These are phyloP conservation scores for Fusarium sp. DNA, from an alignment of 2,329 filamentous ascomycete genomes.

Conservation along the genomic window DNA sequence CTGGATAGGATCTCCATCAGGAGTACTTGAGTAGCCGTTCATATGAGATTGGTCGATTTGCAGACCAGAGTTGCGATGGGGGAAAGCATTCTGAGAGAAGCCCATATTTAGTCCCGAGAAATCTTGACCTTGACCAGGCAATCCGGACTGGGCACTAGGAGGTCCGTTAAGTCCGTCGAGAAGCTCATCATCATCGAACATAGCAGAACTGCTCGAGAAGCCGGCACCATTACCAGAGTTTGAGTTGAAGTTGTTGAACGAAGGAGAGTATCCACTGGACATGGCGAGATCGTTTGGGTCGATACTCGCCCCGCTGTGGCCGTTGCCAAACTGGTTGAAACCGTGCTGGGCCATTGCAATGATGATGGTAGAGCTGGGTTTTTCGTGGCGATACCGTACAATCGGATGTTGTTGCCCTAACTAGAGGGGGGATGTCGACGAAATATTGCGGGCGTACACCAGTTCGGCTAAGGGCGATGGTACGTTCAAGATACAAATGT, in stretches of 20 bases:
- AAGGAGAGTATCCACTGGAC: slow-evolving; percentile 66
- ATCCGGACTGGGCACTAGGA: slow-evolving; percentile 59
- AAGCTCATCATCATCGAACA: slow-evolving; percentile 89
- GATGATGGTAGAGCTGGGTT: slow-evolving; percentile 22
- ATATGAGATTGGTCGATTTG: slow-evolving; percentile 69
- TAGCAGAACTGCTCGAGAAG: slow-evolving; percentile 80
- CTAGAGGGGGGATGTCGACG: slow-evolving; percentile 33
- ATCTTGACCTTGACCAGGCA: slow-evolving; percentile 64
- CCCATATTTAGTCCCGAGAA: slow-evolving; percentile 67
- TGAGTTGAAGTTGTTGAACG: slow-evolving; percentile 68
- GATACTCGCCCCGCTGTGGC: slow-evolving; percentile 68
- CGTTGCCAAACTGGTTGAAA: slow-evolving; percentile 65
- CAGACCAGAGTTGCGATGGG: slow-evolving; percentile 61
- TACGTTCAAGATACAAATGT: slow-evolving; percentile 28
- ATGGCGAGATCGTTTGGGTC: slow-evolving; percentile 88
- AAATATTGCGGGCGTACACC: slow-evolving; percentile 42
- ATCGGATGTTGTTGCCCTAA: slow-evolving; percentile 37
- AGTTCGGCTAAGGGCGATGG: slow-evolving; percentile 30
- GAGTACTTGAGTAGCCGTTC: slow-evolving; percentile 88
- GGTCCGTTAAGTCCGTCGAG: slow-evolving; percentile 74
- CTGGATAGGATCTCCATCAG: slow-evolving; percentile 89
- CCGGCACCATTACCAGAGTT: slow-evolving; percentile 67
- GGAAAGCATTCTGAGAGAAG: slow-evolving; percentile 62
- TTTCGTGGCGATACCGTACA: slow-evolving; percentile 19
- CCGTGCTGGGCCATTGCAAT: slow-evolving; percentile 63